phyloP scores from a whole-genome alignment of 2,329 filamentous ascomycete species.

The Bipolaris oryzae region DNA sequence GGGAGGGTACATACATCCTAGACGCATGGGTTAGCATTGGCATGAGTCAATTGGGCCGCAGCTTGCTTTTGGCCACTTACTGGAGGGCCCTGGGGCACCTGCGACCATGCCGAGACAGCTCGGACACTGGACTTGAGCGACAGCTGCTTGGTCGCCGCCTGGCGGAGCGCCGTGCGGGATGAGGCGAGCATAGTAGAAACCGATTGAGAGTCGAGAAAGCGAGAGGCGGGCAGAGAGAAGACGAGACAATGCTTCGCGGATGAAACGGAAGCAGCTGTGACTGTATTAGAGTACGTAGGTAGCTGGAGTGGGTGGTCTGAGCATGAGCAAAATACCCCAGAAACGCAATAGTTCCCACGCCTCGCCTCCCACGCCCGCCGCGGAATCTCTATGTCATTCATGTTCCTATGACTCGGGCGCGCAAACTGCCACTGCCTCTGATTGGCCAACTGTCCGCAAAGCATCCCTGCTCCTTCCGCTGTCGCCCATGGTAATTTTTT shows the following conservation, averaged over 20 bases:
- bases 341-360: conserved; percentile 28
- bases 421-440: conserved; percentile 14
- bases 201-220: conserved; percentile 10
- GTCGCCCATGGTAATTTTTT: conserved; percentile 28
- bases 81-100: conserved; percentile 91
- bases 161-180: conserved; percentile 48
- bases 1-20: conserved; percentile 44
- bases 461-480: conserved; percentile 23
- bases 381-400: conserved; percentile 19
- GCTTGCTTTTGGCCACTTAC: conserved; percentile 61
- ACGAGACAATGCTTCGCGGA: conserved; percentile 15
- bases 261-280: conserved; percentile 15
- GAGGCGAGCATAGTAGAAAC: conserved; percentile 44
- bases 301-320: conserved; percentile 26
- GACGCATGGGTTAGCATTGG: conserved; percentile 25
- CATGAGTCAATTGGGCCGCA: conserved; percentile 15
- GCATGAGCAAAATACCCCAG: conserved; percentile 38
- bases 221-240: conserved; percentile 11
- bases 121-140: conserved; percentile 53
- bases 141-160: conserved; percentile 45
- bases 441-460: conserved; percentile 19
- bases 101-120: conserved; percentile 84
- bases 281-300: too few species aligned
- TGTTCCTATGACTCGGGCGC: conserved; percentile 14
- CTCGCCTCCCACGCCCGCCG: conserved; percentile 23